Evolutionary conservation across 108 stramenopile species (phyloP).

Genomic region (Phaeodactylum tricornutum): DNA sequence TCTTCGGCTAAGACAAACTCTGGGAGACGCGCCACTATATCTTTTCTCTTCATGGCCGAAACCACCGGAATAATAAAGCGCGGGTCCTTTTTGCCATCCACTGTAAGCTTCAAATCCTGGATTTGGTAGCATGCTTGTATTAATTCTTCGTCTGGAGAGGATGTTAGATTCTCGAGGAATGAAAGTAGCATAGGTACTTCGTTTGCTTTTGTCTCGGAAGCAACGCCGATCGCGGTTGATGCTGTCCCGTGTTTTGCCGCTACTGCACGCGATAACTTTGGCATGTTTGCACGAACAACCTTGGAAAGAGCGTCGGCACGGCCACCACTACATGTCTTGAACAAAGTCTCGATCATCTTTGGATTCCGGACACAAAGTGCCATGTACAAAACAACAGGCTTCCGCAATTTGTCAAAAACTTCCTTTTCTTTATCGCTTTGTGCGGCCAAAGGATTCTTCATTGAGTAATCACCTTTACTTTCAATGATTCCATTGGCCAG

Average conservation of each 20-base stretch:
- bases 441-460: conserved; percentile 27
- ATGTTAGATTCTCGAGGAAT: conserved; percentile 71
- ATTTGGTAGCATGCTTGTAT: conserved; percentile 79
- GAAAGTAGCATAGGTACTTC: conserved; percentile 62
- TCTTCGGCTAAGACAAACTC: conserved; percentile 67
- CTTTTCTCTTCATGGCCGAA: conserved; percentile 53
- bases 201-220: conserved; percentile 37
- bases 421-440: conserved; percentile 64
- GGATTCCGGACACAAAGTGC: conserved; percentile 68
- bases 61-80: conserved; percentile 73
- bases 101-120: conserved; percentile 46
- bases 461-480: conserved; percentile 23
- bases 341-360: conserved; percentile 63
- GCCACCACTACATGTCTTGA: conserved; percentile 43
- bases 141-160: conserved; percentile 52
- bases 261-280: conserved; percentile 64
- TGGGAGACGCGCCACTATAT: conserved; percentile 43
- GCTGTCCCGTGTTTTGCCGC: conserved; percentile 76
- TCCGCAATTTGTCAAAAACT: conserved; percentile 50
- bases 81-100: conserved; percentile 51
- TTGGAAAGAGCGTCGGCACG: conserved; percentile 71
- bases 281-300: conserved; percentile 64
- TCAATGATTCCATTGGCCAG: conserved; percentile 33
- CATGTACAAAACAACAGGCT: conserved; percentile 71
- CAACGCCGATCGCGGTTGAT: conserved; percentile 60